Evolutionary conservation across 2,329 filamentous ascomycete genomes (phyloP).

Genomic region (Magnaporthiopsis incrustans): DNA sequence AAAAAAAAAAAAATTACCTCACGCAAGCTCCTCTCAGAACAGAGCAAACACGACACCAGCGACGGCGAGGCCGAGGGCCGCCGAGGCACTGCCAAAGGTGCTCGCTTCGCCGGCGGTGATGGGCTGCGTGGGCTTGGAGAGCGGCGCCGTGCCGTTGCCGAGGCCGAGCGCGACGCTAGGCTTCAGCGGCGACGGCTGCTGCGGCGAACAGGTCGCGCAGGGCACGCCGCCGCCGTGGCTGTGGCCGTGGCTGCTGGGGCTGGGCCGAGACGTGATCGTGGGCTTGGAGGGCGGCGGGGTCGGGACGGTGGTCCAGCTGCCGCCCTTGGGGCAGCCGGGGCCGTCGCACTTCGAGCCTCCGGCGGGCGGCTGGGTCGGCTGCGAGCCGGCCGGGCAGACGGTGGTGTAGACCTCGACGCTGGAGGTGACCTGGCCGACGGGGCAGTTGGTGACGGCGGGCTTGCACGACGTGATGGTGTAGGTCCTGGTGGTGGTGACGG

Average conservation of each 20-base stretch:
- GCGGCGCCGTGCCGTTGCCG: neutral
- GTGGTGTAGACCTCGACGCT: constrained; percentile 27
- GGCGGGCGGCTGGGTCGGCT: neutral
- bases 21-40: neutral
- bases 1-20: neutral
- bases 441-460: constrained; percentile 20
- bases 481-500: constrained; percentile 15
- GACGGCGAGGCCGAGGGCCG: neutral
- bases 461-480: constrained; percentile 21
- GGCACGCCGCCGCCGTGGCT: no score
- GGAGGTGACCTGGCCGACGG: constrained; percentile 17
- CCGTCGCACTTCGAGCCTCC: neutral
- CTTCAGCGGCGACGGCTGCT: neutral
- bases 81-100: neutral
- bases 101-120: neutral
- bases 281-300: neutral
- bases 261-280: neutral
- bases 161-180: neutral
- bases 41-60: neutral
- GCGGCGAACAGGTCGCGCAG: neutral
- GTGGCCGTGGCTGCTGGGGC: no score
- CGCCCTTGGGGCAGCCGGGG: neutral
- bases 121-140: neutral
- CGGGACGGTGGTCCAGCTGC: neutral
- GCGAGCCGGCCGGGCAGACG: constrained; percentile 26